Evolutionary conservation across 805 yeast genomes (phyloP).

Genomic region (Nakazawaea molendinolei): DNA sequence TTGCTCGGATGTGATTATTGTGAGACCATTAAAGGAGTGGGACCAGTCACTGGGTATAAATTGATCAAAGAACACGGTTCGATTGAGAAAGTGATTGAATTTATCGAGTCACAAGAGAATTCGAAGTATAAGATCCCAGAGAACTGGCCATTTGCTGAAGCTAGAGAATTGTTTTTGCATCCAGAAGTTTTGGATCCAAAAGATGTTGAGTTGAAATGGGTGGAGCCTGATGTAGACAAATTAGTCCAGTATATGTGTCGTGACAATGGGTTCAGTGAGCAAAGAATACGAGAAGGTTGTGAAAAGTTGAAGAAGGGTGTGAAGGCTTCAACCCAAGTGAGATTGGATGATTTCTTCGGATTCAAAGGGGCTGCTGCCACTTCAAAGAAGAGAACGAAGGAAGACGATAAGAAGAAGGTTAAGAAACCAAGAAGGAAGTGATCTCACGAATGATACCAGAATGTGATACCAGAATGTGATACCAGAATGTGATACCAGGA

Average conservation of each 20-base stretch:
- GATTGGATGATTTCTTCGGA: slow-evolving; percentile 87
- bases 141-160: slow-evolving; percentile 89
- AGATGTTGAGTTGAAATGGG: slow-evolving; percentile 74
- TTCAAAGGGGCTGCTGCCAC: slow-evolving; percentile 41
- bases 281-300: slow-evolving; percentile 82
- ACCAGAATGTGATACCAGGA: too few species aligned
- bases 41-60: slow-evolving; percentile 91
- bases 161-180: slow-evolving; percentile 70
- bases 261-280: slow-evolving; percentile 90
- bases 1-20: slow-evolving; percentile 96
- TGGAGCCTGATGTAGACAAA: slow-evolving; percentile 81
- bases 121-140: slow-evolving; percentile 83
- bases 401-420: slow-evolving; percentile 26
- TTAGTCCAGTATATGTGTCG: slow-evolving; percentile 75
- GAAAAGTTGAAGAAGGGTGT: slow-evolving; percentile 78
- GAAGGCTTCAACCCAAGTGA: slow-evolving; percentile 82
- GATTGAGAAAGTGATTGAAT: slow-evolving; percentile 70
- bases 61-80: slow-evolving; percentile 80
- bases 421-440: slow-evolving; percentile 20
- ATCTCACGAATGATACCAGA: too few species aligned
- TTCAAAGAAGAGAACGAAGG: slow-evolving; percentile 33
- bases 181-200: slow-evolving; percentile 72
- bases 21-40: slow-evolving; percentile 91
- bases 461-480: too few species aligned
- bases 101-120: slow-evolving; percentile 43